Base-by-base conservation (phyloP, 1,284 basidiomycete species). In the Ustilago bromivora region DNA sequence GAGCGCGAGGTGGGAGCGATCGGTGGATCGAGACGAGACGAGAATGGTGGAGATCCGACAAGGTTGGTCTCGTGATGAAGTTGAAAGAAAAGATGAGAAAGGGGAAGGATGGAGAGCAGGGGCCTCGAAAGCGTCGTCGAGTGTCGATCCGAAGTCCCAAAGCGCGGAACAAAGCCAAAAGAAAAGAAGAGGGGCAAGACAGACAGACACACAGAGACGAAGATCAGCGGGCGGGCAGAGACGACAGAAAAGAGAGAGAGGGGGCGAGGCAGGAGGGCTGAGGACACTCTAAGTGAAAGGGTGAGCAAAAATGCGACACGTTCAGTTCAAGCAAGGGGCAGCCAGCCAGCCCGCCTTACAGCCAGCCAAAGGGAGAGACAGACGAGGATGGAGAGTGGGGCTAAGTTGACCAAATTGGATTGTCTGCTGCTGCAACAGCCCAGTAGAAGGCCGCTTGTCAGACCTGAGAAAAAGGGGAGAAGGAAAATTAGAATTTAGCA, bases 21-120 rank as follows among this genome's bases (percentile, higher is more conserved):
- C n/a, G 46, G 46, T 49, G 35, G 51, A 31, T 36, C 35, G 49
- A 35, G 28, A 31, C 28, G 10, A 49, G 34, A 47, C 32, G 46
- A 49, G 15, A 49, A 36, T 41, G 59, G 28, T 61, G 59, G 59
- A 51, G 59, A 53, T 35, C 23, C 59, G 38, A 54, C 59, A 54
- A 61, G 59, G 56, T 47, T 57, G 43, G 19, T 28, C 23, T 28
- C 23, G 23, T 28, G 23, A 28, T 28, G 23, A 28, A 28, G 23
- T 28, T 28, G 15, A 15, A 28, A 56, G 41, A 36, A 40, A 47
- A 28, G 43, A 15, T 23, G 36, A 46, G 59, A 35, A 9, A 35
- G 40, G 23, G 31, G 46, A 31, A 43, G 36, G 12, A 53, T 28
- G 13, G 43, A 7, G 46, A 31, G 7, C 40, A 19, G 15, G 40